These are phyloP conservation scores for Tetrahymena elliotti DNA, from an alignment of 73 alveolate genomes.

Conservation along the genomic window DNA sequence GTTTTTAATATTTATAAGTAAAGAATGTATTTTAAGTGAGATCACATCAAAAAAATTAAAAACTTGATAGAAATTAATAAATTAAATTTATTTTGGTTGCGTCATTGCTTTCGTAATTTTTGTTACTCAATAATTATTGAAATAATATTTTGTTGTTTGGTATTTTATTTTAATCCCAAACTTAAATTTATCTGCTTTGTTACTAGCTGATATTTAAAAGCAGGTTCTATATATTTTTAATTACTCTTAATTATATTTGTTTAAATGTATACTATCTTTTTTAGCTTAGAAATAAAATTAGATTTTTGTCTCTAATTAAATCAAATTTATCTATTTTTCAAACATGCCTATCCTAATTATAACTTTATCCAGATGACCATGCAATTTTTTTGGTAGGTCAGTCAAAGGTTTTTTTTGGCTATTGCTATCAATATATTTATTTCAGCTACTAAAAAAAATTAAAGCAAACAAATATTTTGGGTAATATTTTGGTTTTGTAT, in stretches of 20 bases:
- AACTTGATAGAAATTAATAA: not conserved
- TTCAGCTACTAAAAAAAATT: too few relatives aligned
- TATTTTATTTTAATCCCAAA: too few relatives aligned
- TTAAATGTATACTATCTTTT: too few relatives aligned
- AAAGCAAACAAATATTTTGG: too few relatives aligned
- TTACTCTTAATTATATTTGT: not conserved
- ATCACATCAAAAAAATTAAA: too few relatives aligned
- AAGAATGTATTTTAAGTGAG: not conserved
- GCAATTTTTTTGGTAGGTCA: not conserved
- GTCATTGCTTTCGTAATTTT: not conserved
- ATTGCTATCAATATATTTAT: not conserved
- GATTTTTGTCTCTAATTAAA: not conserved
- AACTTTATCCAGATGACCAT: not conserved
- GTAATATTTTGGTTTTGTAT: too few relatives aligned
- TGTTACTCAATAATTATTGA: not conserved
- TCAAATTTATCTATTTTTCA: not conserved
- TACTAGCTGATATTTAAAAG: not conserved
- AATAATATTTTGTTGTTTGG: not conserved
- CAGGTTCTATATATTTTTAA: not conserved
- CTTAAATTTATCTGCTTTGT: not conserved
- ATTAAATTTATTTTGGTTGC: not conserved
- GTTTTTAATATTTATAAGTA: too few relatives aligned
- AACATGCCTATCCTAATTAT: not conserved
- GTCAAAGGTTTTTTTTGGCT: not conserved
- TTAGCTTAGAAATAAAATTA: not conserved